Evolutionary conservation across 495 filamentous ascomycete genomes (phyloP), one percentile per base, ranked within the genome.

Genomic region (Aspergillus leporis): DNA sequence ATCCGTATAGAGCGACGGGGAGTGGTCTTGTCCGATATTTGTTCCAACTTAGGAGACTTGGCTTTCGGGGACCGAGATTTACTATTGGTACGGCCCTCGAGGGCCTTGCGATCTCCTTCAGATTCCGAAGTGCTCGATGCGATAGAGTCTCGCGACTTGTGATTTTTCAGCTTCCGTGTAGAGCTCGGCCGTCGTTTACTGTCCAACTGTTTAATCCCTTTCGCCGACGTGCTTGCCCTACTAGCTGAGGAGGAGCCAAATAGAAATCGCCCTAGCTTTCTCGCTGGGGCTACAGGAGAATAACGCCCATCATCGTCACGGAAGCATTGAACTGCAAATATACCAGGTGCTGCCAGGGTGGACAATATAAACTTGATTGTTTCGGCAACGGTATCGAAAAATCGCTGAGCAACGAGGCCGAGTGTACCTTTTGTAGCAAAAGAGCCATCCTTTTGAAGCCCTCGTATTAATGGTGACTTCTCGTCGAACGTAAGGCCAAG

Each of bases 1-100:
- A 98, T 96, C 30, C 92, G 83, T 61, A 97, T 96, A 16, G 92
- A 93, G 31, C 91, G 85, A 61, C 90, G 84, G 3, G 86, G 58
- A 85, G 90, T 50, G 80, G 75, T 58, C 84, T 91, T 69, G 85
- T 91, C 72, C 64, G 81, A 59, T 53, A 70, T 55, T 30, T 65
- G 67, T 30, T 75, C 70, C 40, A 62, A 66, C 67, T 64, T 65
- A 14, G 58, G 49, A 28, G 78, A 81, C 64, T 85, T 85, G 13
- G 85, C 80, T 55, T 86, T 82, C 25, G 72, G 66, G 81, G 82
- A 53, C 55, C 71, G 70, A 58, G 51, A 46, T 51, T 70, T 76
- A 50, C 55, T 61, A 21, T 59, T 66, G n/a, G 66, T 61, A 23
- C 63, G 58, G 21, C 60, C 63, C 51, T 65, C 69, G 43, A 53